Evolutionary conservation across 768 basidiomycete genomes (phyloP).

Genomic region (Infundibulicybe gibba): DNA sequence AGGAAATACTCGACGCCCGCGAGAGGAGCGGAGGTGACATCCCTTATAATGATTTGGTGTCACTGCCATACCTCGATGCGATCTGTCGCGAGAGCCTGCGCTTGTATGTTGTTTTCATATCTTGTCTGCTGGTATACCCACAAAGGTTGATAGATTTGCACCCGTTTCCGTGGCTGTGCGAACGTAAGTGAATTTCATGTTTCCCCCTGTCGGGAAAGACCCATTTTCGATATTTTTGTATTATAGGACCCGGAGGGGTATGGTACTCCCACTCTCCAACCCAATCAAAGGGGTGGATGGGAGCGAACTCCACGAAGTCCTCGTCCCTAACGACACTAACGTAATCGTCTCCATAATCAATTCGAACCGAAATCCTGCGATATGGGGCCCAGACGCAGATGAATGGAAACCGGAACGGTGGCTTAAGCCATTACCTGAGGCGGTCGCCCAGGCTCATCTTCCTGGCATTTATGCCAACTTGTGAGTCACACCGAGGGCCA

Average conservation of each 20-base stretch:
- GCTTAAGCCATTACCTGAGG: constrained; percentile 33
- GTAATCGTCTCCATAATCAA: constrained; percentile 32
- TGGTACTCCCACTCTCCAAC: constrained; percentile 34
- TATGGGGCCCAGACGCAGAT: constrained; percentile 44
- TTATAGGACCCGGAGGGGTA: constrained; percentile 30
- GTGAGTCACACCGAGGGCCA: constrained; percentile 19
- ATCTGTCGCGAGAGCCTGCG: constrained; percentile 35
- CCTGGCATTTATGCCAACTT: constrained; percentile 43
- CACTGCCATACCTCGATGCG: constrained; percentile 34
- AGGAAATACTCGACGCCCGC: constrained; percentile 25
- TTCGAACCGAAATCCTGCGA: constrained; percentile 32
- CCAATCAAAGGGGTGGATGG: constrained; percentile 35
- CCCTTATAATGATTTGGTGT: constrained; percentile 31
- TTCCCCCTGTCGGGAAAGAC: background rate
- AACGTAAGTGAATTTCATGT: constrained; percentile 6
- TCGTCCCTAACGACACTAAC: constrained; percentile 34
- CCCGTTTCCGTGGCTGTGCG: constrained; percentile 10
- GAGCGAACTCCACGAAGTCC: constrained; percentile 27
- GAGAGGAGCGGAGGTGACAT: constrained; percentile 18
- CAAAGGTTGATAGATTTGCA: too few relatives aligned
- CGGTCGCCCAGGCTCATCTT: constrained; percentile 30
- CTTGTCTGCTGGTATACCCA: too few relatives aligned
- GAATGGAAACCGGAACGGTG: constrained; percentile 55
- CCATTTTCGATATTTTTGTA: background rate
- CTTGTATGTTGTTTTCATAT: constrained; percentile 24